Conservation (phyloP, 306 rosid species). For the Ormosia semicastrata region DNA sequence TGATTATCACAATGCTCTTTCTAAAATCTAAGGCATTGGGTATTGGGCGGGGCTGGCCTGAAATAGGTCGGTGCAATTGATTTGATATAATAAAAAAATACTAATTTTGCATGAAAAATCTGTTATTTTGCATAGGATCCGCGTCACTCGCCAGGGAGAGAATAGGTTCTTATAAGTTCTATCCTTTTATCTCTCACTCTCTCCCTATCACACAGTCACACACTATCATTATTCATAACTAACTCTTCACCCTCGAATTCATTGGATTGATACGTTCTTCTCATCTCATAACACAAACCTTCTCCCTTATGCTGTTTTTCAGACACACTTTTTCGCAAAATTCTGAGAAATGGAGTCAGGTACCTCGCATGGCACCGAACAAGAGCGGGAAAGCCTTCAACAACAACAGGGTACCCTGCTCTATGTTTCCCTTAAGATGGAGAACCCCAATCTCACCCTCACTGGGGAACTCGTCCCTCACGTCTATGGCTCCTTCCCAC, state of each 20-base stretch:
- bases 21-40: too few species aligned
- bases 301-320: too few species aligned
- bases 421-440: conserved; percentile 85
- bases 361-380: conserved; percentile 13
- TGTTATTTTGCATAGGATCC: neutral
- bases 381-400: conserved; percentile 48
- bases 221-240: too few species aligned
- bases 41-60: too few species aligned
- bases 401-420: conserved; percentile 65
- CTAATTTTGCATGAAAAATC: neutral
- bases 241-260: too few species aligned
- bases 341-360: conserved; percentile 48
- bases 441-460: conserved; percentile 53
- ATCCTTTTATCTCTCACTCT: too few species aligned
- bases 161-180: neutral
- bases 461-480: conserved; percentile 76
- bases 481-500: conserved; percentile 73
- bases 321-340: neutral
- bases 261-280: neutral
- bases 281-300: neutral
- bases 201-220: too few species aligned
- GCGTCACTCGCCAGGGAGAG: neutral
- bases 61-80: too few species aligned
- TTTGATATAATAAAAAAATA: neutral
- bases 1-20: too few species aligned